Base-by-base conservation (phyloP, 2,329 filamentous ascomycete species). In the Ophidiomyces ophidiicola region DNA sequence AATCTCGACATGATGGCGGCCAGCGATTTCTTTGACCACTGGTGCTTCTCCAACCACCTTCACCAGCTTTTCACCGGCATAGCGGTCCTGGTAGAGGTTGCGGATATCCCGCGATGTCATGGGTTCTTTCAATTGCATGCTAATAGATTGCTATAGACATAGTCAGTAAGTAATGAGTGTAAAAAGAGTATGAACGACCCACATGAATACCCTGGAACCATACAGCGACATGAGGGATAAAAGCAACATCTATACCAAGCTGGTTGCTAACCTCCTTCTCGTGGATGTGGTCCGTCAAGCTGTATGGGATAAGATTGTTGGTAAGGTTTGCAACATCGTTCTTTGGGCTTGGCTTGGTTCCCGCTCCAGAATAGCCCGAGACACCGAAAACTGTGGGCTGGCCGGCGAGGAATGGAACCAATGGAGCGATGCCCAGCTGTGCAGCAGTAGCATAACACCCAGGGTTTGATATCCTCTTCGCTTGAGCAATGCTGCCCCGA, bases 391-490 rank as follows among this genome's bases (percentile, higher is more conserved):
- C 70, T 14, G 78, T 82, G 5, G 88, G 86, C 53, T 80, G 71
- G 15, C 80, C 85, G 21, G 77, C 81, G 7, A 96, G 70, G 60
- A 84, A 74, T 34, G 78, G 76, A 1, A 93, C 69, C 6, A 94
- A 67, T 28, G 87, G 87, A 8, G 86, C 74, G 50, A 96, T 86
- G 41, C 81, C 85, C 30, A 96, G 70, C 65, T 96, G 87, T 7
- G 88, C 83, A 14, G 81, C 90, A 3, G 90, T 96, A 3, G 90
- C 85, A 57, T 94, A 96, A 64, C 90, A 96, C 36, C 90, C 90
- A 3, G 90, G 90, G 64, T 94, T 94, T 47, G 82, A 72, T 56
- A 98, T 94, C 41, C 84, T 78, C 11, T 72, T 86, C 4, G 88
- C 76, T 48, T 79, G 73, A 17, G 80, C 76, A 51, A 96, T 86